phyloP scores from a whole-genome alignment of 2,329 filamentous ascomycete genomes.

The Colletotrichum gloeosporioides region DNA sequence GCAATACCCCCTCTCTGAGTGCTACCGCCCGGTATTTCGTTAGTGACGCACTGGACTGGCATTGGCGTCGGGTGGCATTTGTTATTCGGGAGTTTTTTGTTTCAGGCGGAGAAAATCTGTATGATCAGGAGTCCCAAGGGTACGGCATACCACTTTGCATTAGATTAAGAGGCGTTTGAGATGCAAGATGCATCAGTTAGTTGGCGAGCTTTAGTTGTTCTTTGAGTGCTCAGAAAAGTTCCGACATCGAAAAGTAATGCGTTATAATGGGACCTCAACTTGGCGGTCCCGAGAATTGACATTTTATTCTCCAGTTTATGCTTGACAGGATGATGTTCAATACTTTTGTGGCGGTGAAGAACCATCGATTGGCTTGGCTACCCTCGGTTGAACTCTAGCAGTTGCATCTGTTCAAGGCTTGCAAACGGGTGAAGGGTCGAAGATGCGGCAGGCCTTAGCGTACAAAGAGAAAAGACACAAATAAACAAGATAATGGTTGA shows the following conservation, averaged over 20 bases:
- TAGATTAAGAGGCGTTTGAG: constrained; percentile 17
- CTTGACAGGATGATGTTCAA: neutral
- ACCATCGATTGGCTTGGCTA: neutral
- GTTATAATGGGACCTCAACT: neutral
- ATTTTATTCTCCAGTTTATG: neutral
- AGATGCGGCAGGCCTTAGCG: neutral
- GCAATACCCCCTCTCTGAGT: neutral
- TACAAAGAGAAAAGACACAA: neutral
- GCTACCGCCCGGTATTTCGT: neutral
- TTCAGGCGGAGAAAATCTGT: neutral
- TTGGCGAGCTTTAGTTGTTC: neutral
- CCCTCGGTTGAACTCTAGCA: neutral
- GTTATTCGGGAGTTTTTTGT: neutral
- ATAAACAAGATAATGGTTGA: neutral
- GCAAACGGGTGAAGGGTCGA: neutral
- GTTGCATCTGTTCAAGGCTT: neutral
- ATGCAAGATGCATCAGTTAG: neutral
- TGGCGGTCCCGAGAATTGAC: neutral
- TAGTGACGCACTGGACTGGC: neutral
- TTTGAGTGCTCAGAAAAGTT: neutral
- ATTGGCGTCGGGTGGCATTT: neutral
- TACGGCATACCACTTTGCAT: constrained; percentile 19
- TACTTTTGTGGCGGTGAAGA: neutral
- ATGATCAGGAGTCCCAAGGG: neutral
- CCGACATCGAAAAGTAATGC: neutral